Base-by-base conservation (phyloP, 2,329 filamentous ascomycete genomes). In the Microcera coccophila region DNA sequence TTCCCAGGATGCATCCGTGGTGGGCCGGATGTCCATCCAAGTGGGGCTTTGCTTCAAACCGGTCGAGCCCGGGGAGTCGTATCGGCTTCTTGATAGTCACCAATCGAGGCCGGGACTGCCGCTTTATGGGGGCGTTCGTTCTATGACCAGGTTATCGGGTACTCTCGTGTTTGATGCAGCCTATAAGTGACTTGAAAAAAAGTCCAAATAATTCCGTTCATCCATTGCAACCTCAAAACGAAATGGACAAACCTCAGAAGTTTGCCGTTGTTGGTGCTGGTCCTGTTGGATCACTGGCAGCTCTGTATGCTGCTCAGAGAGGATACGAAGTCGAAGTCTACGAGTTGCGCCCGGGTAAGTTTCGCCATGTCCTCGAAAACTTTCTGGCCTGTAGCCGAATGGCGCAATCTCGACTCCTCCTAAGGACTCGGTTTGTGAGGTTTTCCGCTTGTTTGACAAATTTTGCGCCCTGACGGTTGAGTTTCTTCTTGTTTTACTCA, bases 291-390 rank as follows among this genome's bases (percentile, higher is more conserved):
- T 88, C 90, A 10, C 73, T 98, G 32, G 90, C 93, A 18, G 93
- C 90, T 33, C 71, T 98, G 5, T 98, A 97, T 71, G 91, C 93
- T 41, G 91, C 93, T 3, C 79, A 85, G 54, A 77, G 91, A 63
- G 93, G 90, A 33, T 82, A 95, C 64, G 73, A 91, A 59, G 93
- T 98, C 22, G 90, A 96, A 64, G 77, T 98, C 38, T 98, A 97
- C 65, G 93, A 98, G 68, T 72, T 98, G 54, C 81, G 93, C 62
- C 82, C 84, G 71, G 93, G 93, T 96, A 76, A 64, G 80, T 73
- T 52, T 40, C 36, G 37, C 39, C 40, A 45, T 38, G 32, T 35
- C 31, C 44, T 46, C 35, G 35, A 36, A 32, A 12, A 39, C 20
- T 12, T 28, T 20, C 42, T 9, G 19, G 15, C 26, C 26, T 16